A percentile compares a stretch with the other conserved stretches of the same genome.
phyloP scores from a whole-genome alignment of 768 basidiomycete genomes.

The Tricholoma bakamatsutake region DNA sequence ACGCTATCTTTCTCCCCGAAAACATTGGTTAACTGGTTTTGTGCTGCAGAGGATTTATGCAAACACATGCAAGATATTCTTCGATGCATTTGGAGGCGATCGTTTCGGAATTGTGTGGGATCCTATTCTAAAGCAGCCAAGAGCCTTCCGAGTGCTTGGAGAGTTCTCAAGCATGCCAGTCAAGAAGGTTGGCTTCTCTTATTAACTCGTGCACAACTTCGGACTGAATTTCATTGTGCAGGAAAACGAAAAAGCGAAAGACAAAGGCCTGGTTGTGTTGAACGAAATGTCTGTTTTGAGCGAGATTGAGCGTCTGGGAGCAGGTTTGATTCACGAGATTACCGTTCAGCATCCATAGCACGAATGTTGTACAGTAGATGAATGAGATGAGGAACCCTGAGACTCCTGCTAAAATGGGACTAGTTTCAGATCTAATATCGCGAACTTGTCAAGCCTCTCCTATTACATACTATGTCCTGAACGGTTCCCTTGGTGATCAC shows the following conservation, averaged over 20 bases:
- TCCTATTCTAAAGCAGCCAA: conserved; percentile 51
- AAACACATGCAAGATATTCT: conserved; percentile 79
- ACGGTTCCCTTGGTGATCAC: too few relatives aligned
- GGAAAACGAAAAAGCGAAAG: conserved; percentile 40
- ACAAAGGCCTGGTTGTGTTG: conserved; percentile 56
- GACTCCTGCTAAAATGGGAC: neutral
- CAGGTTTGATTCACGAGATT: conserved; percentile 55
- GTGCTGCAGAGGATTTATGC: conserved; percentile 55
- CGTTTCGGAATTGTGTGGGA: conserved; percentile 86
- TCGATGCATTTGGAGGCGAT: conserved; percentile 75
- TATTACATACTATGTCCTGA: too few relatives aligned
- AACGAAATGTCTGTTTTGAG: conserved; percentile 62
- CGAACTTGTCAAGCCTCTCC: too few relatives aligned
- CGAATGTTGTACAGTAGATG: neutral
- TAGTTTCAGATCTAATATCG: neutral
- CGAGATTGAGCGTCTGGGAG: conserved; percentile 75
- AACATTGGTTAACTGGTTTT: neutral
- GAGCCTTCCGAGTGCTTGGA: conserved; percentile 75
- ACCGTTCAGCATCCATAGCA: conserved; percentile 5
- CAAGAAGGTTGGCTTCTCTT: conserved; percentile 26
- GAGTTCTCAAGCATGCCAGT: conserved; percentile 71
- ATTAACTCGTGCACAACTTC: neutral
- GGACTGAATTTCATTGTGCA: conserved; percentile 11
- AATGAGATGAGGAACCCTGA: neutral
- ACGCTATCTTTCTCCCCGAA: neutral